Conservation (phyloP, 352 stramenopile species). For the Phytophthora palmivora region DNA sequence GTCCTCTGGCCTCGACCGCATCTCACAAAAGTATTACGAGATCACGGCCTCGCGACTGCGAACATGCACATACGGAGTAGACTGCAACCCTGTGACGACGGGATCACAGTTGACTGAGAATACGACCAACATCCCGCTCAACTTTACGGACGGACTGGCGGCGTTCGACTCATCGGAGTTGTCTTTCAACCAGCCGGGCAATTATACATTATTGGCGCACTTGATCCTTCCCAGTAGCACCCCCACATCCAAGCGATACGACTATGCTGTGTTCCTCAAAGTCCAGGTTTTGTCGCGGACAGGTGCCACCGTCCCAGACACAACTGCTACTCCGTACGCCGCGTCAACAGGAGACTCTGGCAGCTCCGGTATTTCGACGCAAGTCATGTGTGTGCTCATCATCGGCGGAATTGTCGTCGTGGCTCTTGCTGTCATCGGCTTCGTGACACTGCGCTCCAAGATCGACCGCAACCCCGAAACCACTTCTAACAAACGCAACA, state of each 20-base stretch:
- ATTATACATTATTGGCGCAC: constrained; percentile 66
- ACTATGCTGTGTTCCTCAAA: constrained; percentile 73
- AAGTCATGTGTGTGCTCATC: constrained; percentile 70
- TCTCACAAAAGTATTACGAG: constrained; percentile 62
- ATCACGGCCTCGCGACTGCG: constrained; percentile 65
- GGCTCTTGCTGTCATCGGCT: constrained; percentile 67
- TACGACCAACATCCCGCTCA: constrained; percentile 56
- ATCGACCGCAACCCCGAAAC: constrained; percentile 35
- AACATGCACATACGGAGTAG: constrained; percentile 44
- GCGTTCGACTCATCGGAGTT: constrained; percentile 64
- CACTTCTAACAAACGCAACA: constrained; percentile 27
- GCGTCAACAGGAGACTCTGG: constrained; percentile 26
- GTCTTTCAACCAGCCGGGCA: constrained; percentile 53
- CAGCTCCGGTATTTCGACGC: constrained; percentile 58
- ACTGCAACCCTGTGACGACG: constrained; percentile 67
- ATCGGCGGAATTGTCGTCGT: constrained; percentile 75
- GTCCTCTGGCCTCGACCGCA: constrained; percentile 50
- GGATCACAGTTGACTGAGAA: constrained; percentile 50
- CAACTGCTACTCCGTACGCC: constrained; percentile 45
- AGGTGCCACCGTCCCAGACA: constrained; percentile 33
- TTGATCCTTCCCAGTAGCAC: constrained; percentile 62
- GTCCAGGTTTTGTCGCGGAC: constrained; percentile 41
- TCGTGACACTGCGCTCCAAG: constrained; percentile 68
- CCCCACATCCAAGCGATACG: constrained; percentile 53
- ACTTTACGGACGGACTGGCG: constrained; percentile 61